Conservation (phyloP, 106 monocot genomes). For the Allium fistulosum region DNA sequence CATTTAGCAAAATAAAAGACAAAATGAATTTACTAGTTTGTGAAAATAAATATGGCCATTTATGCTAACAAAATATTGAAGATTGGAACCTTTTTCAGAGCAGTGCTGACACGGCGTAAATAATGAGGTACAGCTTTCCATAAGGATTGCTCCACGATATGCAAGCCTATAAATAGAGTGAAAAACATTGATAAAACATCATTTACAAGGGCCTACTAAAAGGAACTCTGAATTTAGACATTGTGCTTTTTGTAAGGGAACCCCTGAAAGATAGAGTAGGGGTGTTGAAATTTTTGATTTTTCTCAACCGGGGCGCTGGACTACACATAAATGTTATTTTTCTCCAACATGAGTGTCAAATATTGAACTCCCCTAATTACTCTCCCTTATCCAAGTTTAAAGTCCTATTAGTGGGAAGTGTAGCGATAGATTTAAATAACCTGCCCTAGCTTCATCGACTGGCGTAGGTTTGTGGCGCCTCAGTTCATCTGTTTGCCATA, state of each 20-base stretch:
- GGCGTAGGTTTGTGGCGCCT: conserved; percentile 94
- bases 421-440: conserved; percentile 19
- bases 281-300: no score
- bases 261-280: no score
- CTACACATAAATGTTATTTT: no score
- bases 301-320: no score
- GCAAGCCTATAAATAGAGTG: conserved; percentile 43
- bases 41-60: not conserved
- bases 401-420: not conserved
- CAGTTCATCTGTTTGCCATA: conserved; percentile 95
- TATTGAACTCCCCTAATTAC: not conserved
- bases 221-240: no score
- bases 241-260: no score
- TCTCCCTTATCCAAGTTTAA: no score
- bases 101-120: conserved; percentile 82
- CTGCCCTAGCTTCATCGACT: conserved; percentile 95
- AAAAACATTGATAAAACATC: not conserved
- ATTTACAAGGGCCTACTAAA: no score
- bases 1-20: not conserved
- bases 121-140: conserved; percentile 95
- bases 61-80: not conserved
- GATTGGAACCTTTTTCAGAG: conserved; percentile 64
- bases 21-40: not conserved
- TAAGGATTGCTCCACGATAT: conserved; percentile 93
- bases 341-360: no score